Base-by-base conservation (phyloP, 2,329 filamentous ascomycete species). In the Rhynchosporium agropyri region DNA sequence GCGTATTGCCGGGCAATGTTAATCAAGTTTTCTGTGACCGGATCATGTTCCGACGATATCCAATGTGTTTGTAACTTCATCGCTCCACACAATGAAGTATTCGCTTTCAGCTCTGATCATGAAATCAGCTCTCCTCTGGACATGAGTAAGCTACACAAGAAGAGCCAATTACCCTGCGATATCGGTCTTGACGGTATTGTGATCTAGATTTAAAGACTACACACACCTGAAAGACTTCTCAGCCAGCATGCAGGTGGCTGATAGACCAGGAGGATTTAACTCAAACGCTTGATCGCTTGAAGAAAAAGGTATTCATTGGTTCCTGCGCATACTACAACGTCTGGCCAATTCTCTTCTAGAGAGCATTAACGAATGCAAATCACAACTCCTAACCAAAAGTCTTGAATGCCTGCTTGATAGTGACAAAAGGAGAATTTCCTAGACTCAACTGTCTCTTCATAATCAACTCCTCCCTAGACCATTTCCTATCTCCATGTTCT, bases 371-470 rank as follows among this genome's bases (percentile, higher is more conserved):
- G 4, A 6, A 4, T 40, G 20, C 33, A 33, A 42, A 15, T 40
- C 10, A 54, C 26, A 58, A 36, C 9, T 49, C 56, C 65, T 63
- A 67, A 48, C 63, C 63, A 10, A 63, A 48, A 38, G 38, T 63
- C 29, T 51, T 48, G 29, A 63, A 65, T 8, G 51, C 48, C 48
- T 53, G 54, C 48, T 67, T 59, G n/a, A 63, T 61, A 3, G 46
- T 42, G 3, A 61, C 58, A 15, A 61, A 53, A 3, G 51, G 53
- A 7, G 42, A 46, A 3, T 26, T 55, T 10, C 33, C 33, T 31
- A 75, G 54, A 0, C 67, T 69, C 49, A 76, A 63, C 33, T 75
- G 70, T 9, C 72, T 63, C 49, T 62, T 69, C 2, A 68, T 70
- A 15, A 74, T 10, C 2, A 67, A 29, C 2, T 70, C 64, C 56